Evolutionary conservation across 768 basidiomycete species (phyloP), one percentile per base, ranked within the genome.

Genomic region (Scleroderma citrinum): DNA sequence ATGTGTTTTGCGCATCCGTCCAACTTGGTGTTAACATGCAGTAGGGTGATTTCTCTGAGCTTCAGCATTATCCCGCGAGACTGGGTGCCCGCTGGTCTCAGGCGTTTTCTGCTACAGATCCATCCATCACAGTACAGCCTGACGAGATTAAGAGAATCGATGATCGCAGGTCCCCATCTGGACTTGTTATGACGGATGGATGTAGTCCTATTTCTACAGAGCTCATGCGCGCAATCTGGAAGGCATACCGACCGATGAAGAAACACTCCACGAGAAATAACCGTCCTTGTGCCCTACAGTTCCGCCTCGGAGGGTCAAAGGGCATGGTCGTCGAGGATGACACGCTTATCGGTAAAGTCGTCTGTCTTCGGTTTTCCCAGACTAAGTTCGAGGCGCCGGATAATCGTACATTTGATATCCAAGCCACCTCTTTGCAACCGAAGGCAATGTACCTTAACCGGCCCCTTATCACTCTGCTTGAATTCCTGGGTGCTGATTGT

Each of bases 71-170:
- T 44, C 78, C 77, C n/a, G 74, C 77, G 11, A 65, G 74, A 36
- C 70, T 74, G 10, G 77, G 68, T 6, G 77, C 77, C n/a, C 69
- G 77, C 20, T 74, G 79, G 71, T 69, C 74, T 23, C 78, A 79
- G 57, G 76, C 74, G 1, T 80, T 80, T 56, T 75, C 77, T 1
- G 67, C 76, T 1, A 77, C 77, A 0, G 74, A 78, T 37, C 71
- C 77, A 0, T 75, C 72, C 0, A 62, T 77, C 14, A 57, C 63
- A 3, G 60, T 78, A 19, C 47, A 58, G 26, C 48, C 49, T 12
- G 45, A 68, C 14, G 67, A 77, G 53, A 71, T 80, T 20, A 4
- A 5, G 3, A 36, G 0, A 12, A 63, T 66, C 19, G 40, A 53
- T 5, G 72, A 76, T 54, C 61, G 57, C n/a, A 49, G 3, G 30